These are phyloP conservation scores for Crithidia brevicula DNA, from an alignment of 208 protist species.

Conservation along the genomic window DNA sequence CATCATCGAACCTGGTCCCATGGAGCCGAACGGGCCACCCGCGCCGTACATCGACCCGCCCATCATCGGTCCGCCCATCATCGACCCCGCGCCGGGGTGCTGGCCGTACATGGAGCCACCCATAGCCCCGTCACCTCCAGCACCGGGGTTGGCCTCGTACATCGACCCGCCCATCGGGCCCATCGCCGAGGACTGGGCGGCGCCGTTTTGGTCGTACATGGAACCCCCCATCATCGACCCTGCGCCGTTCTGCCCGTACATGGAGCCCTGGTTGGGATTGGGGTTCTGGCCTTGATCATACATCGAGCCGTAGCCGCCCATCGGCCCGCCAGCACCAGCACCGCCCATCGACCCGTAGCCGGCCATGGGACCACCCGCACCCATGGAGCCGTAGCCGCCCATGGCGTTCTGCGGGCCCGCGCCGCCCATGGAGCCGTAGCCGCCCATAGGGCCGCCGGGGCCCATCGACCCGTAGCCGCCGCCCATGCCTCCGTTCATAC, in stretches of 20 bases:
- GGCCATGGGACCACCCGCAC: constrained; percentile 13
- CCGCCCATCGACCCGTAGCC: constrained; percentile 21
- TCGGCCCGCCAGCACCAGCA: constrained; percentile 6
- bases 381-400: constrained; percentile 30
- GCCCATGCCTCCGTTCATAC: constrained; percentile 18
- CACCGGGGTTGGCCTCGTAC: constrained; percentile 9
- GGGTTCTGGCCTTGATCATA: neutral
- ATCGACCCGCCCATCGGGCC: constrained; percentile 34
- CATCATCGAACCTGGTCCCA: constrained; percentile 30
- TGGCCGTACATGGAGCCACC: constrained; percentile 31
- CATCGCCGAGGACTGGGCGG: constrained; percentile 17
- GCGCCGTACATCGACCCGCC: constrained; percentile 40
- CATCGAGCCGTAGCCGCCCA: constrained; percentile 19
- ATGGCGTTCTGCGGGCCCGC: neutral
- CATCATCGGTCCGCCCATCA: constrained; percentile 32
- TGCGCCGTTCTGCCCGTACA: constrained; percentile 24
- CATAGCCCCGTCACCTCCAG: neutral
- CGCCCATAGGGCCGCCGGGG: constrained; percentile 9
- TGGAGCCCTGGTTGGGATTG: constrained; percentile 1
- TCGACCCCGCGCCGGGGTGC: constrained; percentile 13
- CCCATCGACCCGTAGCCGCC: constrained; percentile 17
- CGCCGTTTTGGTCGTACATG: constrained; percentile 34
- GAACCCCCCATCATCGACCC: constrained; percentile 28
- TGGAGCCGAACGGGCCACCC: constrained; percentile 20
- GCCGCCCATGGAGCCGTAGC: constrained; percentile 21